Evolutionary conservation across 805 yeast species (phyloP).

Genomic region (Candida corydali): DNA sequence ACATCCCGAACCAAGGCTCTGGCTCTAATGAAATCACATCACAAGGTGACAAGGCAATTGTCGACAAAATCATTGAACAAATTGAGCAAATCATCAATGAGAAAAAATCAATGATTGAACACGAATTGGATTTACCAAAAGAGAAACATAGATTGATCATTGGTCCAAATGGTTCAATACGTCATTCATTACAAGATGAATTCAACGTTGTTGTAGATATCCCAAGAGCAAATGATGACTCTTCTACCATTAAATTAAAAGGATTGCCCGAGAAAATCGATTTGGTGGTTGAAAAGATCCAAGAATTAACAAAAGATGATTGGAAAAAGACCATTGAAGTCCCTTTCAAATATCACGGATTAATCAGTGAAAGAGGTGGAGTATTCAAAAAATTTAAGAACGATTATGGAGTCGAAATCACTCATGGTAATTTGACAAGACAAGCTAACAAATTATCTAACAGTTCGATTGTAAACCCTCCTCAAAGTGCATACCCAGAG

Average conservation of each 20-base stretch:
- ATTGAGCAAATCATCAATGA: slow-evolving; percentile 60
- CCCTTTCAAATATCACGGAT: slow-evolving; percentile 55
- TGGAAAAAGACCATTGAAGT: slow-evolving; percentile 51
- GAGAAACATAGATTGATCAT: slow-evolving; percentile 72
- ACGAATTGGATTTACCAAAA: slow-evolving; percentile 56
- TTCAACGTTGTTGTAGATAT: slow-evolving; percentile 59
- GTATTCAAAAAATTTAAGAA: slow-evolving; percentile 50
- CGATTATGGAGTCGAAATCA: slow-evolving; percentile 54
- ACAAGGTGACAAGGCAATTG: slow-evolving; percentile 73
- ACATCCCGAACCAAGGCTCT: slow-evolving; percentile 65
- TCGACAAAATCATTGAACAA: slow-evolving; percentile 59
- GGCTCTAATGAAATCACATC: slow-evolving; percentile 57
- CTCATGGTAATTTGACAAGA: slow-evolving; percentile 49
- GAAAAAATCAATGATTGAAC: slow-evolving; percentile 56
- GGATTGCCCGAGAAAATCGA: slow-evolving; percentile 69
- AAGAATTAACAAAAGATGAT: slow-evolving; percentile 57
- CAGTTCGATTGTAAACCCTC: slow-evolving; percentile 42
- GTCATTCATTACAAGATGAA: slow-evolving; percentile 68
- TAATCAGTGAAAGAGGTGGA: slow-evolving; percentile 65
- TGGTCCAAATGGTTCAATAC: slow-evolving; percentile 77
- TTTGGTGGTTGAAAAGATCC: slow-evolving; percentile 58
- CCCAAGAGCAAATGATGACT: slow-evolving; percentile 55
- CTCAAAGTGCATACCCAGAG: slow-evolving; percentile 41
- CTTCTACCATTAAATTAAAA: slow-evolving; percentile 49
- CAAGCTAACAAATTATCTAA: slow-evolving; percentile 49